These are phyloP conservation scores for Ophiocordyceps robertsii DNA, from an alignment of 2,329 filamentous ascomycete species.

Conservation along the genomic window DNA sequence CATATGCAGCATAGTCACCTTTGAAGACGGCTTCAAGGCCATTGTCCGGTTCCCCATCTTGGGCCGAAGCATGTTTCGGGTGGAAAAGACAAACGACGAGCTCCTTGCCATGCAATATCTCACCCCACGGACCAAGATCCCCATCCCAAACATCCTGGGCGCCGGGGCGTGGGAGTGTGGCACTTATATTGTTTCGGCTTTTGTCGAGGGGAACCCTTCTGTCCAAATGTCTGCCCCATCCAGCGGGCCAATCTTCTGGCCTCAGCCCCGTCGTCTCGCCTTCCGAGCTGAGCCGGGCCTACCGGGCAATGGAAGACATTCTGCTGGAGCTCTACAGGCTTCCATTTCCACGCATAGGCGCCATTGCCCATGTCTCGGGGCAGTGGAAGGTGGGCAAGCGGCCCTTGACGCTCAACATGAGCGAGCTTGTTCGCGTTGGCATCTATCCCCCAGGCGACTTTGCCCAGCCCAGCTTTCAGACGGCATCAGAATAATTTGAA, in stretches of 20 bases:
- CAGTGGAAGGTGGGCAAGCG: not conserved
- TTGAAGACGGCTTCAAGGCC: not conserved
- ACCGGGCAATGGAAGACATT: not conserved
- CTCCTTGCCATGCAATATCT: not conserved
- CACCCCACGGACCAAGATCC: not conserved
- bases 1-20: not conserved
- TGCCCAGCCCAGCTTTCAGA: not conserved
- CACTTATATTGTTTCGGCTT: not conserved
- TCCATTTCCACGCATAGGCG: not conserved
- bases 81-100: conserved; percentile 1
- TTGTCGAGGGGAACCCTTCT: not conserved
- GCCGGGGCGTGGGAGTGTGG: not conserved
- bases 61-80: not conserved
- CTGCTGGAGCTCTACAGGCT: not conserved
- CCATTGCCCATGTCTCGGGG: not conserved
- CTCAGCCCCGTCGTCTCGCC: not conserved
- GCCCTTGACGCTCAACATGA: not conserved
- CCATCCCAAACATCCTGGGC: not conserved
- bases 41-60: conserved; percentile 1
- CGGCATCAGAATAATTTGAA: conserved; percentile 15
- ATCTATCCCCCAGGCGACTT: not conserved
- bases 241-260: not conserved
- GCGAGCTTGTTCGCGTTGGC: not conserved
- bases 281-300: not conserved
- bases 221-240: not conserved